Percentiles rank a stretch among this genome's conserved stretches.
Evolutionary conservation across 208 protist genomes (phyloP).

Genomic region (Herpetomonas tarakana): DNA sequence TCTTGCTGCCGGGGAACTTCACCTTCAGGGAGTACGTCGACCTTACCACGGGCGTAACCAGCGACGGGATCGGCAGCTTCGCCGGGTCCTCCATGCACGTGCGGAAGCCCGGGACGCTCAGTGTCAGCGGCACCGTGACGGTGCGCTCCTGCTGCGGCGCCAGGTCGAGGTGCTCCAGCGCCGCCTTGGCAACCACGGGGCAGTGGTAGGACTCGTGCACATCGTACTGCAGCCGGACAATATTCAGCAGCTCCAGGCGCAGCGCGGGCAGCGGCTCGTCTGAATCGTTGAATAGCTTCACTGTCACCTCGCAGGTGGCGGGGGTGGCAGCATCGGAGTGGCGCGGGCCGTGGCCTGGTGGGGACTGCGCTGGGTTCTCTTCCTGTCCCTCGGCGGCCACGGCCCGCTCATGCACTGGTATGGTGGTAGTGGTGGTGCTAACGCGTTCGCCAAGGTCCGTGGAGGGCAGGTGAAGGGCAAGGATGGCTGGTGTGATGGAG

Average conservation of each 20-base stretch:
- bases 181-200: conserved; percentile 3
- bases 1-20: conserved; percentile 1
- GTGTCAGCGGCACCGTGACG: not conserved
- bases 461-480: not conserved
- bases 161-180: not conserved
- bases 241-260: conserved; percentile 10
- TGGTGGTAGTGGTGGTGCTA: too few relatives aligned
- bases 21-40: conserved; percentile 17
- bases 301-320: not conserved
- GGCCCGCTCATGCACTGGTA: too few relatives aligned
- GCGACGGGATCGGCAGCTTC: conserved; percentile 14
- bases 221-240: conserved; percentile 4
- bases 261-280: not conserved
- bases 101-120: not conserved
- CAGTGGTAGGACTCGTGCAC: conserved; percentile 10
- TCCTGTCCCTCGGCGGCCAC: not conserved
- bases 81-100: not conserved
- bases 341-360: too few relatives aligned
- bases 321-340: not conserved
- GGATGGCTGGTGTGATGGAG: conserved; percentile 5
- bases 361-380: too few relatives aligned
- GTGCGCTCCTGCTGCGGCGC: not conserved
- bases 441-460: not conserved
- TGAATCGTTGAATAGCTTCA: conserved; percentile 3
- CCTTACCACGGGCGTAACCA: conserved; percentile 10